Evolutionary conservation across 192 early-diverging fungal genomes (phyloP), one percentile per base, ranked within the genome.

Genomic region (Podochytrium sp.): DNA sequence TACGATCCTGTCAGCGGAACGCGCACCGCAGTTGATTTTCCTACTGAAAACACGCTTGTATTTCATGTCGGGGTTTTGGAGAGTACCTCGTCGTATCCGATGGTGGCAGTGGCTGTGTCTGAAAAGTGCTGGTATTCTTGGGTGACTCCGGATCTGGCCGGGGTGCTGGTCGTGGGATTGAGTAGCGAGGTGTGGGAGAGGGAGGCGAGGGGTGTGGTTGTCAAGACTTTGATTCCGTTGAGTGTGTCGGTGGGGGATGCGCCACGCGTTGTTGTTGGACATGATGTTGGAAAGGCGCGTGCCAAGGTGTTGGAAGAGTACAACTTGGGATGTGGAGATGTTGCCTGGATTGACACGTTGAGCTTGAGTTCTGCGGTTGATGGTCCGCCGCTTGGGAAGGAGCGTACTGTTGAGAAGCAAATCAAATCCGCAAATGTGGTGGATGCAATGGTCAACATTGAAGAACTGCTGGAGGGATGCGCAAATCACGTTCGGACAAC

Each of bases 201-300:
- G 20, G 40, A 35, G 25, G 56, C 39, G 43, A 16, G 66, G 62
- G 30, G 34, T 52, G 23, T 67, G 2, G 59, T 25, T 18, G 53
- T 58, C 37, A 40, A 43, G 33, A 74, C 82, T 64, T 76, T 96
- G 58, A 90, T 96, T 30, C 90, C 92, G 12, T 74, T 95, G 23
- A 90, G 88, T 27, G 39, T 68, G 7, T 76, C 76, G 14, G 14
- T 23, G 2, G n/a, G n/a, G 2, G 59, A 74, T 4, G 47, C 38
- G 42, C 74, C 80, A 35, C 80, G 90, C 0, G 52, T 95, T 2
- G 73, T 95, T 10, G 84, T 99, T 30, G 97, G 97, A 0, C 97
- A 99, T 80, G 93, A 96, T 62, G 91, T 98, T 5, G 91, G 92
- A 2, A 98, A 90, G 69, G 97, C 98, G 78, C 88, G 96, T 3